Base-by-base conservation (phyloP, 2,329 filamentous ascomycete genomes). In the Diaporthe ampelina region DNA sequence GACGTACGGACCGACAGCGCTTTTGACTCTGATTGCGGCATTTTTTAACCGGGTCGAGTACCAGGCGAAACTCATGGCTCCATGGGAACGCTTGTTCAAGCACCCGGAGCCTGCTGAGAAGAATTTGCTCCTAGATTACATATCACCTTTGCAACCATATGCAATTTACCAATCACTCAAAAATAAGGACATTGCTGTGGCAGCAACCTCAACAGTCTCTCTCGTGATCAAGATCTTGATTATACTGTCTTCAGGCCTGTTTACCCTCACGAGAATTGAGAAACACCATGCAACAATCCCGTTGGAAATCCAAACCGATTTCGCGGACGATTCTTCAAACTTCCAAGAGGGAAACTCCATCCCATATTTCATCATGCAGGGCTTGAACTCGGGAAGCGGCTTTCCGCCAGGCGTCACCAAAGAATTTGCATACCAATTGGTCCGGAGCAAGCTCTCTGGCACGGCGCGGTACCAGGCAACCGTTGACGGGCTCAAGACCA, bases 41-140 rank as follows among this genome's bases (percentile, higher is more conserved):
- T 48, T 81, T 11, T 85, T 84, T 83, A 76, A 76, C 13, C 79
- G 84, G 21, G 83, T 83, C 13, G 84, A 85, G 63, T 83, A 82
- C 70, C 84, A 85, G 73, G 78, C 82, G n/a, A 82, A 82, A 54
- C 76, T 79, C 13, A 77, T 79, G 0, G 83, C 84, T 45, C 84
- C 84, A 1, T 86, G 84, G 84, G 74, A 81, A 4, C 81, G 81
- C 2, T 77, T 85, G 76, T 76, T 80, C 8, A 79, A 79, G 24
- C 80, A 77, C 1, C 77, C 82, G 13, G 76, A 77, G 8, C 76
- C 78, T 35, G 79, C 79, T 17, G 79, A 82, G 58, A 78, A 78
- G 70, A 83, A 82, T 21, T 75, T 85, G 48, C 76, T 85, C 54
- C 77, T 85, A 26, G 84, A 85, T 75, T 82, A 80, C 54, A 76